A percentile compares a stretch with the other conserved stretches of the same genome.
phyloP scores from a whole-genome alignment of 805 yeast species.

The Myxozyma lipomycoides region DNA sequence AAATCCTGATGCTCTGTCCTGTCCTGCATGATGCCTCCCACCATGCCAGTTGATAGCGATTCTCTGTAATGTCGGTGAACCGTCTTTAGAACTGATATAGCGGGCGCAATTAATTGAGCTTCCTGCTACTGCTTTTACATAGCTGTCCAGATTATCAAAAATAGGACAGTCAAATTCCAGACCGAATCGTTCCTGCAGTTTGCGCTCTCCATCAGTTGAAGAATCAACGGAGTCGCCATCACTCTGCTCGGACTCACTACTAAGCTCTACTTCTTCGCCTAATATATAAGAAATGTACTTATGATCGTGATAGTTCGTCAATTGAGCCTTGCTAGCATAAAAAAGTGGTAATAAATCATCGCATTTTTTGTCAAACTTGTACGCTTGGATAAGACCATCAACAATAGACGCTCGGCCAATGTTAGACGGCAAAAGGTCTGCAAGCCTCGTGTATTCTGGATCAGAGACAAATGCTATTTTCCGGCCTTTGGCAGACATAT shows the following conservation, averaged over 20 bases:
- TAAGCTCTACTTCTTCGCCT: conserved; percentile 14
- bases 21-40: conserved; percentile 89
- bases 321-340: conserved; percentile 39
- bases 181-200: conserved; percentile 41
- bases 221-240: conserved; percentile 16
- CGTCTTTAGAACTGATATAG: conserved; percentile 23
- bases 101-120: conserved; percentile 53
- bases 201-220: conserved; percentile 7
- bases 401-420: conserved; percentile 48
- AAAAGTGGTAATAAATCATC: conserved; percentile 33
- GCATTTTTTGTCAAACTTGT: conserved; percentile 37
- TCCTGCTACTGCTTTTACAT: conserved; percentile 51
- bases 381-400: conserved; percentile 43
- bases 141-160: conserved; percentile 51
- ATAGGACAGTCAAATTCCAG: conserved; percentile 60
- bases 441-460: conserved; percentile 21
- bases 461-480: conserved; percentile 31
- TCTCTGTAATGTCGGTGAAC: conserved; percentile 10
- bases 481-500: background rate
- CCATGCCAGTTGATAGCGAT: conserved; percentile 72
- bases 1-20: conserved; percentile 84
- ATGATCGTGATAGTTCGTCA: conserved; percentile 49
- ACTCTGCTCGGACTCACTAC: conserved; percentile 19
- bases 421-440: conserved; percentile 53
- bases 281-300: conserved; percentile 45